These are phyloP conservation scores for Prunus kanzakura DNA, from an alignment of 306 rosid species.

Conservation along the genomic window DNA sequence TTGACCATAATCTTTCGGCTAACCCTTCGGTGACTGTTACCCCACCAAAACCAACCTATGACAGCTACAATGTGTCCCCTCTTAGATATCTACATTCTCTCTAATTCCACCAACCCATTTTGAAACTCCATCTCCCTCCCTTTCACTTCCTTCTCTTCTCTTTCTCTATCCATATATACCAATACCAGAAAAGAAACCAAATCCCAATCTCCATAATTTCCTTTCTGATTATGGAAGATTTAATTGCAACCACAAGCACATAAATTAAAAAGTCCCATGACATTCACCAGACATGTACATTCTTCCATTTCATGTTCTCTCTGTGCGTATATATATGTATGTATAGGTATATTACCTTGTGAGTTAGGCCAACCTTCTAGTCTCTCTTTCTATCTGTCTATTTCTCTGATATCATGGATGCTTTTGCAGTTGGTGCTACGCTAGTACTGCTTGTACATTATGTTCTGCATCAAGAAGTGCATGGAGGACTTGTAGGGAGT, in stretches of 20 bases:
- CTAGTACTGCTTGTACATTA: neutral
- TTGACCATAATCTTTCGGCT: neutral
- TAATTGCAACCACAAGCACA: neutral
- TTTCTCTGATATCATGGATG: slow-evolving; percentile 25
- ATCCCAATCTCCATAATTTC: neutral
- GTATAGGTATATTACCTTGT: neutral
- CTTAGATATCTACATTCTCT: neutral
- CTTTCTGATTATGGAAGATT: neutral
- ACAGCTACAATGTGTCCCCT: neutral
- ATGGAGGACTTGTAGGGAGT: slow-evolving; percentile 16
- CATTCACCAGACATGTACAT: neutral
- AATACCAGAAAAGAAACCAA: neutral
- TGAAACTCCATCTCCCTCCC: neutral
- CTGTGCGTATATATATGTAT: neutral
- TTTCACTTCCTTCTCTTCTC: neutral
- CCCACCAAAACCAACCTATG: neutral
- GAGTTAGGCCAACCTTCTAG: slow-evolving; percentile 6
- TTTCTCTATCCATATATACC: neutral
- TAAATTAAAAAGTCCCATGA: neutral
- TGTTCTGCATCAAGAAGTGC: slow-evolving; percentile 16
- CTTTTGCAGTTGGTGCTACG: neutral
- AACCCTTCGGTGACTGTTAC: neutral
- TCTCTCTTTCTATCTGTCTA: neutral
- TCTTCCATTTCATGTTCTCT: neutral
- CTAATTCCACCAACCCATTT: neutral